Base-by-base conservation (phyloP, 2,329 filamentous ascomycete species). In the Cordyceps pruinosa region DNA sequence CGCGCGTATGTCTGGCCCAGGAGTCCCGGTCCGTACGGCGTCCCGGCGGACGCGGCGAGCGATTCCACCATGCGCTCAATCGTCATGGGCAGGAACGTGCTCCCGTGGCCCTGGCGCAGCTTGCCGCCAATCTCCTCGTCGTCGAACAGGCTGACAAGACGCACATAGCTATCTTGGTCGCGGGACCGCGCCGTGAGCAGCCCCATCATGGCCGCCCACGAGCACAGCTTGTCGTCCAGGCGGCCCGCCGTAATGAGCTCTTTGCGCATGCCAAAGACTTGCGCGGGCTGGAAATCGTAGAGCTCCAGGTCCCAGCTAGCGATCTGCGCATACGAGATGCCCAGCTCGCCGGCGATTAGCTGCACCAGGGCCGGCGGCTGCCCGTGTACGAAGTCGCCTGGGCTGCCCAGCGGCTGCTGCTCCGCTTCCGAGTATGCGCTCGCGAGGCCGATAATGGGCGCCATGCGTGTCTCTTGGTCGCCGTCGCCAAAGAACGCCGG, bases 141-240 rank as follows among this genome's bases (percentile, higher is more conserved):
- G 68, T 97, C 94, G 67, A 97, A 97, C 65, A 96, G 86, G n/a
- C 88, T 90, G 37, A 95, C 89, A 56, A 97, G 79, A 73, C 94
- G 95, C 71, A 97, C 85, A 56, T 86, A 81, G n/a, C 85, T 81
- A 59, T 86, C 81, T 9, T 75, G 70, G 1, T 81, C 75, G 64
- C 71, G 77, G 35, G 78, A 73, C 13, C 82, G 75, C n/a, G 86
- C 84, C 51, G 87, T 84, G 25, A 97, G 78, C 0, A 99, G 84
- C 4, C 85, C 92, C 71, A 92, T 86, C 52, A 97, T 80, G 9
- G 94, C 93, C 9, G 91, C 85, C 86, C 90, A 97, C 37, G 89
- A 95, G 79, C 94, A 97, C 45, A 99, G 85, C 77, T 97, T 97
- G 75, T 97, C 94, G 69, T 99, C 94, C 63, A 97, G 94, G 52